Percentiles rank a stretch among this genome's conserved stretches.
Evolutionary conservation across 108 stramenopile genomes (phyloP).

Genomic region (Pseudonitzschia pungens): DNA sequence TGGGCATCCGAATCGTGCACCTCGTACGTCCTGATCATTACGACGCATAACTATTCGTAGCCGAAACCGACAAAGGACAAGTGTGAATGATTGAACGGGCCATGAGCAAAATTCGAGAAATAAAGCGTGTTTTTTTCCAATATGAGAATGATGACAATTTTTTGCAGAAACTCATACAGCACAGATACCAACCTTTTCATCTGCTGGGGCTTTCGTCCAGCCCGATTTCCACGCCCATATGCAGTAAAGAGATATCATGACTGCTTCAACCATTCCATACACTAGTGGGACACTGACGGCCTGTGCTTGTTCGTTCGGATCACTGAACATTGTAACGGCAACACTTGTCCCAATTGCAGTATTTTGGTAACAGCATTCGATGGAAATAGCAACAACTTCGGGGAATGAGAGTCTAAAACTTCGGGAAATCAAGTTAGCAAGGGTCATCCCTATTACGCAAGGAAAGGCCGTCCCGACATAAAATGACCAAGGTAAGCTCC

Average conservation of each 20-base stretch:
- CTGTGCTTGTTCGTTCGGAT: conserved; percentile 51
- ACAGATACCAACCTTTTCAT: conserved; percentile 42
- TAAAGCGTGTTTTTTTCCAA: not conserved
- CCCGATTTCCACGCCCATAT: conserved; percentile 66
- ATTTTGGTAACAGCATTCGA: conserved; percentile 89
- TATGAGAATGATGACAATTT: not conserved
- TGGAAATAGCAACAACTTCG: conserved; percentile 77
- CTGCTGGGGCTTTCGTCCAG: conserved; percentile 78
- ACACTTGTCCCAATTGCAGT: conserved; percentile 84
- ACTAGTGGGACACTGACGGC: conserved; percentile 81
- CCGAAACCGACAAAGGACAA: too few relatives aligned
- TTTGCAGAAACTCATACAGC: not conserved
- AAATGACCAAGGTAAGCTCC: conserved; percentile 61
- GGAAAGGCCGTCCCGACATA: conserved; percentile 73
- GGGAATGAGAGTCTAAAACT: conserved; percentile 54
- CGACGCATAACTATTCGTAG: conserved; percentile 37
- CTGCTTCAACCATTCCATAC: conserved; percentile 72
- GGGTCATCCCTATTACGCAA: conserved; percentile 56
- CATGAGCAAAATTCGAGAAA: not conserved
- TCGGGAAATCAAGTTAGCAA: conserved; percentile 59
- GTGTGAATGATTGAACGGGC: too few relatives aligned
- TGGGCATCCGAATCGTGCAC: conserved; percentile 29
- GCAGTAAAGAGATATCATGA: conserved; percentile 72
- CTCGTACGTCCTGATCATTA: conserved; percentile 58
- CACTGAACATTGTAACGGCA: conserved; percentile 73